Conservation (phyloP, 1,284 basidiomycete genomes). For the Baeospora myosura region DNA sequence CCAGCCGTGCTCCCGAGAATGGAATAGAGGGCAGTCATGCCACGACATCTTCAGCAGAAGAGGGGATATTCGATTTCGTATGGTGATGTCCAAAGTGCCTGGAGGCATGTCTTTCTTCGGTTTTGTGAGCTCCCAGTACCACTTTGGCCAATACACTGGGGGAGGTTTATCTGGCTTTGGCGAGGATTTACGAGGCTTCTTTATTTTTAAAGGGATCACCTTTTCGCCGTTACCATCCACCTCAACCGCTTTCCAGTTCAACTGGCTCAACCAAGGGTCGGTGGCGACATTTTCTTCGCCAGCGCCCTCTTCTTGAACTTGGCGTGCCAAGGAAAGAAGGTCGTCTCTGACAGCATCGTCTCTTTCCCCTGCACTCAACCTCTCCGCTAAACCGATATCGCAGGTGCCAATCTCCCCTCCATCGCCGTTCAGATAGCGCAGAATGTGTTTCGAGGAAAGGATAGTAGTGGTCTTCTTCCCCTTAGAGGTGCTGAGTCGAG, state of each 20-base stretch:
- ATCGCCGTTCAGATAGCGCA: slow-evolving; percentile 21
- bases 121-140: slow-evolving; percentile 90
- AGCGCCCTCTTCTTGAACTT: slow-evolving; percentile 14
- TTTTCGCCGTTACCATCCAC: slow-evolving; percentile 8
- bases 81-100: slow-evolving; percentile 79
- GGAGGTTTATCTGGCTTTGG: slow-evolving; percentile 7
- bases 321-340: slow-evolving; percentile 22
- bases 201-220: slow-evolving; percentile 7
- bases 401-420: slow-evolving; percentile 19
- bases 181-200: slow-evolving; percentile 18
- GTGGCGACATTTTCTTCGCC: slow-evolving; percentile 3
- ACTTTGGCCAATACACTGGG: slow-evolving; percentile 66
- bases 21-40: slow-evolving; percentile 80
- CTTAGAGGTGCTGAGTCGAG: slow-evolving; percentile 22
- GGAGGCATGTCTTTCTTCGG: slow-evolving; percentile 59
- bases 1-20: slow-evolving; percentile 91
- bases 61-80: slow-evolving; percentile 79
- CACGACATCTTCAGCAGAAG: slow-evolving; percentile 85
- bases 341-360: slow-evolving; percentile 13
- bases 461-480: slow-evolving; percentile 22
- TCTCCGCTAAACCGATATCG: slow-evolving; percentile 23
- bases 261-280: slow-evolving; percentile 45
- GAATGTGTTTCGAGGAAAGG: slow-evolving; percentile 25
- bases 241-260: slow-evolving; percentile 40
- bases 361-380: slow-evolving; percentile 21